A percentile compares a stretch with the other conserved stretches of the same genome.
These are phyloP conservation scores for Cytidiella melzeri DNA, from an alignment of 768 basidiomycete species.

Conservation along the genomic window DNA sequence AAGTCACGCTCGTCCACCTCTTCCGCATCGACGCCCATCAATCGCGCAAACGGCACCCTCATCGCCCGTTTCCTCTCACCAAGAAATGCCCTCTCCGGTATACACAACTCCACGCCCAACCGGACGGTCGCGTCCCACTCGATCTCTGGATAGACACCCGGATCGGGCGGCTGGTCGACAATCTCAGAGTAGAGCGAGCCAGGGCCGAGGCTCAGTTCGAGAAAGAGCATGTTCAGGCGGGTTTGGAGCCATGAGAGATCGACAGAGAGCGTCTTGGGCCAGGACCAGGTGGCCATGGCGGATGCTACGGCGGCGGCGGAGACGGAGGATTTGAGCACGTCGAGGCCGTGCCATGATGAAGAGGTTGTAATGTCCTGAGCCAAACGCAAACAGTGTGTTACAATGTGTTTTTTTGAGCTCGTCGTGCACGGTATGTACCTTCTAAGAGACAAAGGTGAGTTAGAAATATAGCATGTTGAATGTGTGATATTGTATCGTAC, in stretches of 20 bases:
- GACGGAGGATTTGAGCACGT: slow-evolving; percentile 12
- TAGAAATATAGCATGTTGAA: no score
- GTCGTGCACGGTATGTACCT: neutral
- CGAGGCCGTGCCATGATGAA: slow-evolving; percentile 16
- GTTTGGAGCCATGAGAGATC: slow-evolving; percentile 11
- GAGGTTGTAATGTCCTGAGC: neutral
- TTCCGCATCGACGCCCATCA: slow-evolving; percentile 17
- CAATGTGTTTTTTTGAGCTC: neutral
- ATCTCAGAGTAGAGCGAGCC: slow-evolving; percentile 22
- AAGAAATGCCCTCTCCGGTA: slow-evolving; percentile 20
- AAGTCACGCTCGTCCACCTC: slow-evolving; percentile 22
- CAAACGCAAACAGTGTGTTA: neutral
- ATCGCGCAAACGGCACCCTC: slow-evolving; percentile 14
- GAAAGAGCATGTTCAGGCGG: slow-evolving; percentile 17
- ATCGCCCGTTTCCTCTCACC: slow-evolving; percentile 17
- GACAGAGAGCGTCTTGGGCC: slow-evolving; percentile 13
- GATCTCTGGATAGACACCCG: slow-evolving; percentile 17
- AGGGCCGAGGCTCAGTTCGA: slow-evolving; percentile 20
- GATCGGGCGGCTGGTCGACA: slow-evolving; percentile 17
- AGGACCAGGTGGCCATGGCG: slow-evolving; percentile 16
- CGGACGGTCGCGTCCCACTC: slow-evolving; percentile 24
- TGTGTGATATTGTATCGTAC: neutral
- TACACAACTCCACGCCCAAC: slow-evolving; percentile 20
- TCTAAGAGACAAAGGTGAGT: no score
- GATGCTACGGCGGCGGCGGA: slow-evolving; percentile 14